Percentiles rank a stretch among this genome's conserved stretches.
phyloP scores from a whole-genome alignment of 208 protist genomes.

The Lotmaria passim region DNA sequence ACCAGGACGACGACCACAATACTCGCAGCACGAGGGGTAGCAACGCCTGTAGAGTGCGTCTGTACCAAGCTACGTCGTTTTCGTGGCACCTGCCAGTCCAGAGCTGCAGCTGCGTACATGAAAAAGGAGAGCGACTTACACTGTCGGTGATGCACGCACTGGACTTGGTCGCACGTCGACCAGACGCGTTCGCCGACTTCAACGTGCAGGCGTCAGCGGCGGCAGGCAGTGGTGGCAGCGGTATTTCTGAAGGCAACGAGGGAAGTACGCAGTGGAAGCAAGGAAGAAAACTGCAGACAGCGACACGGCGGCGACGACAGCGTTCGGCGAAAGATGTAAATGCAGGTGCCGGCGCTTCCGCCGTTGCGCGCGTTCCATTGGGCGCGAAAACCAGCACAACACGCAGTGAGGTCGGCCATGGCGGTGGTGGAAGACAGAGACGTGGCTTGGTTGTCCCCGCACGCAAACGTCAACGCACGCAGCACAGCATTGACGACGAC shows the following conservation, averaged over 20 bases:
- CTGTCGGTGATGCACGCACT: slow-evolving; percentile 23
- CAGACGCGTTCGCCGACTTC: slow-evolving; percentile 18
- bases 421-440: not conserved
- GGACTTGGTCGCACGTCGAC: slow-evolving; percentile 25
- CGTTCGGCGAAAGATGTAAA: not conserved
- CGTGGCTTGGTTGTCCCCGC: not conserved
- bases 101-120: too few relatives aligned
- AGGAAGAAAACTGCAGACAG: too few relatives aligned
- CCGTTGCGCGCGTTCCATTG: not conserved
- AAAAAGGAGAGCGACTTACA: too few relatives aligned
- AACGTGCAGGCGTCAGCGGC: slow-evolving; percentile 4
- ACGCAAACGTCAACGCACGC: slow-evolving; percentile 8
- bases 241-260: too few relatives aligned
- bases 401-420: not conserved
- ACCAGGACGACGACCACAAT: not conserved
- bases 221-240: not conserved
- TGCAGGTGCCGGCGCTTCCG: too few relatives aligned
- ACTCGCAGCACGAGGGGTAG: not conserved
- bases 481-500: not conserved
- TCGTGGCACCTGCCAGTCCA: slow-evolving; percentile 15
- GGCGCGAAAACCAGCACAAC: not conserved
- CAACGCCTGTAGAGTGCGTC: not conserved
- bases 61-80: slow-evolving; percentile 33
- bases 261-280: too few relatives aligned
- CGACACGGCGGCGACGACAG: too few relatives aligned